Evolutionary conservation across 257 asterid genomes (phyloP).

Genomic region (Gentiana straminea): DNA sequence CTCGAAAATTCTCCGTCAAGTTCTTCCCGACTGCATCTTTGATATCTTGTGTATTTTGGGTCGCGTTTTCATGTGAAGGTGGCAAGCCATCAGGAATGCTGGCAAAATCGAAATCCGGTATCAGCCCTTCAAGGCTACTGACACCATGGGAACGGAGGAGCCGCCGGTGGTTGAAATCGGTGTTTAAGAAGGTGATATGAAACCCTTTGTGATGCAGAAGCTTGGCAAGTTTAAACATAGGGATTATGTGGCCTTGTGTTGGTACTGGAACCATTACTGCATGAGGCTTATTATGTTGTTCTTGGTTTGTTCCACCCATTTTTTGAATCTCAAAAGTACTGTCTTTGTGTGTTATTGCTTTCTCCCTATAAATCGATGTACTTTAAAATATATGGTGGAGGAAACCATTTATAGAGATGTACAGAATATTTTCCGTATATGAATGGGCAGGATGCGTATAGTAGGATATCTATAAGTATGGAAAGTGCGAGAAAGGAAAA

Average conservation of each 20-base stretch:
- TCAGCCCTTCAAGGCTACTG: neutral
- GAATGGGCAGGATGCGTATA: no score
- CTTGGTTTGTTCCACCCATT: neutral
- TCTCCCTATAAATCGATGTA: no score
- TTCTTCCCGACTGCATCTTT: neutral
- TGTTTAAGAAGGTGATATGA: slow-evolving; percentile 23
- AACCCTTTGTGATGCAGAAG: slow-evolving; percentile 25
- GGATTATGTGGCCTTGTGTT: slow-evolving; percentile 29
- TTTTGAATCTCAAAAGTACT: no score
- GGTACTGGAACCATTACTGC: slow-evolving; percentile 25
- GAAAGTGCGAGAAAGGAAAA: no score
- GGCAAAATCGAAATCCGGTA: slow-evolving; percentile 1
- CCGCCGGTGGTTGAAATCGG: slow-evolving; percentile 18
- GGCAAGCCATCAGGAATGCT: slow-evolving; percentile 21
- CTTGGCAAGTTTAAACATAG: slow-evolving; percentile 24
- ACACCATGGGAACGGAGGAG: slow-evolving; percentile 7
- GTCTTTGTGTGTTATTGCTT: no score
- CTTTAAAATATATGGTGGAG: no score
- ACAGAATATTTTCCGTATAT: no score
- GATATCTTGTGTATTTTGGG: neutral
- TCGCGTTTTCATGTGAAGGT: slow-evolving; percentile 6
- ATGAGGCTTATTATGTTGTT: slow-evolving; percentile 12
- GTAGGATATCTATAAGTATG: no score
- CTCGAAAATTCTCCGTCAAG: slow-evolving; percentile 6
- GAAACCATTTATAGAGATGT: no score